Percentiles rank a stretch among this genome's conserved stretches.
Conservation (phyloP, 345 rosid genomes). For the Pseudoturritis turrita region DNA sequence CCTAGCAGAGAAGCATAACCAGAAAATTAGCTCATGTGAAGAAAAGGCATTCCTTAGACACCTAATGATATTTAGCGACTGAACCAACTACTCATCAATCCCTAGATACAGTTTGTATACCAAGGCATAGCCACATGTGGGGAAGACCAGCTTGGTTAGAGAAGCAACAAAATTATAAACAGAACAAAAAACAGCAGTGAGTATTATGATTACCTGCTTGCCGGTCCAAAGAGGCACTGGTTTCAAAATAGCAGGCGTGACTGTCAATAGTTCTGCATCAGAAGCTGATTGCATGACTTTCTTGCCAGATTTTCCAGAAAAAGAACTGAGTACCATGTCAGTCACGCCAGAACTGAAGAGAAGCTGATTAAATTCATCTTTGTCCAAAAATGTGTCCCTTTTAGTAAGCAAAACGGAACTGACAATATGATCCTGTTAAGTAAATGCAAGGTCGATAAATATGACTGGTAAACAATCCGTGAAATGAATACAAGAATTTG, state of each 20-base stretch:
- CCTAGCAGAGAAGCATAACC: constrained; percentile 37
- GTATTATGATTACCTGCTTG: constrained; percentile 66
- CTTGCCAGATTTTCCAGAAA: constrained; percentile 50
- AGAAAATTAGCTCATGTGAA: constrained; percentile 9
- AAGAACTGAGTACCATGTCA: constrained; percentile 37
- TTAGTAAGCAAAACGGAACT: constrained; percentile 88
- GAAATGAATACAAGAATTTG: constrained; percentile 6
- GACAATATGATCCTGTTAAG: constrained; percentile 83
- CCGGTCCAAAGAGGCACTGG: constrained; percentile 96
- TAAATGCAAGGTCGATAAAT: constrained; percentile 5
- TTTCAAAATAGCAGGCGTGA: constrained; percentile 70
- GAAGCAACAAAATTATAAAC: not conserved
- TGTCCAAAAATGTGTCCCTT: constrained; percentile 77
- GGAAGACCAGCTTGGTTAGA: not conserved
- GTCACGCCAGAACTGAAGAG: constrained; percentile 81
- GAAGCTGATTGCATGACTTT: constrained; percentile 51
- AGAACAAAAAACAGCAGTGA: not conserved
- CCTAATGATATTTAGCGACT: not conserved
- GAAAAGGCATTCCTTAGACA: not conserved
- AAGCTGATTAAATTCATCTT: constrained; percentile 70
- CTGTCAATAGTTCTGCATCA: constrained; percentile 44
- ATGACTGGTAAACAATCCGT: not conserved
- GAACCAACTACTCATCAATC: not conserved
- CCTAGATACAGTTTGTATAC: not conserved
- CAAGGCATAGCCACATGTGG: constrained; percentile 2